phyloP scores from a whole-genome alignment of 2,329 filamentous ascomycete species.

The Magnaporthiopsis poae region DNA sequence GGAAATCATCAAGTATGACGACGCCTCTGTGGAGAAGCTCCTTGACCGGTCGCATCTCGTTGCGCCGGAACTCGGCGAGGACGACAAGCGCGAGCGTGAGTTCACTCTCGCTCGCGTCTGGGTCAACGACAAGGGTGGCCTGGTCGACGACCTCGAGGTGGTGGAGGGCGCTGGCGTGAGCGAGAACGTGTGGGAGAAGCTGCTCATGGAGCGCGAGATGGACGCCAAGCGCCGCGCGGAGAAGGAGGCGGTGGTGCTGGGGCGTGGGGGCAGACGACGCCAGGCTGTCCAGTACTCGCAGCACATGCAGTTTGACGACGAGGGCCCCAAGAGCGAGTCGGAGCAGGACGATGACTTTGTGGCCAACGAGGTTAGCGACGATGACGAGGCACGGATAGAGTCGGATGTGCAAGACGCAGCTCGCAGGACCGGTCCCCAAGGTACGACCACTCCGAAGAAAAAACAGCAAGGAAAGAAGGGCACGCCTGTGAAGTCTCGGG shows the following conservation, averaged over 20 bases:
- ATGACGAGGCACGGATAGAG: slow-evolving; percentile 10
- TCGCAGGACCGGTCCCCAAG: slow-evolving; percentile 10
- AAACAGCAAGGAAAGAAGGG: not conserved
- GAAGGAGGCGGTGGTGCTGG: slow-evolving; percentile 62
- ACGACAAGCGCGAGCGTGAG: slow-evolving; percentile 56
- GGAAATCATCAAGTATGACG: slow-evolving; percentile 71
- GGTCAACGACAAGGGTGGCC: slow-evolving; percentile 65
- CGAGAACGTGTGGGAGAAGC: slow-evolving; percentile 77
- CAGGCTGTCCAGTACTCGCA: slow-evolving; percentile 28
- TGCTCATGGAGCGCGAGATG: slow-evolving; percentile 71
- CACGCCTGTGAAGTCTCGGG: not conserved
- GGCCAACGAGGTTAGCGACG: slow-evolving; percentile 16
- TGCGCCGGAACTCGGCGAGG: slow-evolving; percentile 53
- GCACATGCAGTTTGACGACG: slow-evolving; percentile 10
- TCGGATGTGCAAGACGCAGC: not conserved
- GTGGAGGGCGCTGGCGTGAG: slow-evolving; percentile 43
- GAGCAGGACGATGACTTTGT: slow-evolving; percentile 20
- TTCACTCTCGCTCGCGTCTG: slow-evolving; percentile 88
- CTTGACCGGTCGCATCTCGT: slow-evolving; percentile 80
- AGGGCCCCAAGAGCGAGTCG: slow-evolving; percentile 16
- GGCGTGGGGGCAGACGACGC: slow-evolving; percentile 70
- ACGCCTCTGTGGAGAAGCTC: slow-evolving; percentile 72
- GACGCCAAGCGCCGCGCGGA: slow-evolving; percentile 65
- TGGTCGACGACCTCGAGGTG: slow-evolving; percentile 53
- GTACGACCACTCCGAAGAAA: slow-evolving; percentile 9